Evolutionary conservation across 2,329 filamentous ascomycete species (phyloP), one percentile per base, ranked within the genome.

Genomic region (Chaetomium strumarium): DNA sequence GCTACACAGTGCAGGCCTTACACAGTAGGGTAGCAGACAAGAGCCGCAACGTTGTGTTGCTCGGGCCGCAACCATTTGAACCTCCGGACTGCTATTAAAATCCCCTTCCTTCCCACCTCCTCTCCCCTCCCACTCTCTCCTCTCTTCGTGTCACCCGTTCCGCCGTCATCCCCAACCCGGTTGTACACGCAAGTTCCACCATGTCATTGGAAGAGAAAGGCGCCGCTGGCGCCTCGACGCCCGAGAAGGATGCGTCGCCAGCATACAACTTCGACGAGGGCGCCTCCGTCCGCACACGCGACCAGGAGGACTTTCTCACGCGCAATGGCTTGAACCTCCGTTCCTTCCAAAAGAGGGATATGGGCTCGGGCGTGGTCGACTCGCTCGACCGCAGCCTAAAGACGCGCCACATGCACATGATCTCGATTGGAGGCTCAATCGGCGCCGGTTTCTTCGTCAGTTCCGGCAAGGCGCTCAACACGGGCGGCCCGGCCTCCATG

Each of bases 371-470:
- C 46, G 49, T 56, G 38, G 43, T 63, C 52, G 58, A 66, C 37
- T 51, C 59, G 56, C 64, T 66, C 56, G 64, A 64, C 46, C 59
- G 63, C n/a, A 58, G 52, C 60, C 78, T 83, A 71, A 77, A 78
- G 70, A 70, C 72, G 47, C 76, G 79, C 58, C 79, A 83, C 66
- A 67, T 83, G 59, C 76, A 83, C 68, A 81, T 82, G 79, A 82
- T 82, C 66, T 77, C 78, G 62, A 80, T 82, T 52, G 78, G 78
- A 63, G 79, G 79, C 54, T 80, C 78, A 31, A 83, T 83, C 51
- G 79, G 79, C 66, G 79, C 79, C 64, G 79, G 79, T 70, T 80
- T 83, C 71, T 83, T 82, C 65, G 79, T 82, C 63, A 78, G 79
- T 60, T 80, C 78, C 34, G 79, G 79, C 59, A 64, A 68, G 59